Conservation (phyloP, 2,329 filamentous ascomycete species). For the Hymenotorrendiella dingleyae region DNA sequence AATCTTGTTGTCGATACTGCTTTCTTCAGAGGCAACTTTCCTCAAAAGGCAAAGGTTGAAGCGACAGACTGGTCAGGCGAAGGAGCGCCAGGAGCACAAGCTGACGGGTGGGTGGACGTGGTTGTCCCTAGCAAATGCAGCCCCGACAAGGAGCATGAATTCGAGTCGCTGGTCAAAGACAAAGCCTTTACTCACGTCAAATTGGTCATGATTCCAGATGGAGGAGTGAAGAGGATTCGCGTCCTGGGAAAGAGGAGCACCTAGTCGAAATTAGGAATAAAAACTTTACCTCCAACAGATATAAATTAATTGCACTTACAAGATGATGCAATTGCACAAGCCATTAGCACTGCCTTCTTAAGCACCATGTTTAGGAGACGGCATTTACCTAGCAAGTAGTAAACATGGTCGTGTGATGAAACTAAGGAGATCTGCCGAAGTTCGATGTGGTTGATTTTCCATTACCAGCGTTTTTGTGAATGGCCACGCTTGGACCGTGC, state of each 20-base stretch:
- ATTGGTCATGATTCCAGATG: slow-evolving; percentile 81
- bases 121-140: slow-evolving; percentile 62
- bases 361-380: too few species aligned
- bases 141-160: slow-evolving; percentile 68
- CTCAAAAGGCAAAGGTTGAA: slow-evolving; percentile 67
- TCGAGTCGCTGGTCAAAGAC: slow-evolving; percentile 49
- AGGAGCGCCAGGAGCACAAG: slow-evolving; percentile 50
- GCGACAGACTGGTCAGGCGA: slow-evolving; percentile 48
- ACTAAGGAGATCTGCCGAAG: too few species aligned
- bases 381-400: too few species aligned
- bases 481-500: too few species aligned
- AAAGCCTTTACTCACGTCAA: slow-evolving; percentile 74
- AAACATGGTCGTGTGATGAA: too few species aligned
- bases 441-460: too few species aligned
- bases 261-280: too few species aligned
- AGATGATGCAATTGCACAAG: too few species aligned
- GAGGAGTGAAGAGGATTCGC: slow-evolving; percentile 82
- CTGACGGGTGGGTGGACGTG: slow-evolving; percentile 59
- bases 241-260: slow-evolving; percentile 58
- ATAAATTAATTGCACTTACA: too few species aligned
- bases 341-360: too few species aligned
- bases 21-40: slow-evolving; percentile 79
- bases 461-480: too few species aligned
- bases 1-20: slow-evolving; percentile 72
- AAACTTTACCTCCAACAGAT: too few species aligned